A percentile compares a stretch with the other conserved stretches of the same genome.
Conservation (phyloP, 371 early-diverging fungal genomes). For the Vairimorpha ceranae region DNA sequence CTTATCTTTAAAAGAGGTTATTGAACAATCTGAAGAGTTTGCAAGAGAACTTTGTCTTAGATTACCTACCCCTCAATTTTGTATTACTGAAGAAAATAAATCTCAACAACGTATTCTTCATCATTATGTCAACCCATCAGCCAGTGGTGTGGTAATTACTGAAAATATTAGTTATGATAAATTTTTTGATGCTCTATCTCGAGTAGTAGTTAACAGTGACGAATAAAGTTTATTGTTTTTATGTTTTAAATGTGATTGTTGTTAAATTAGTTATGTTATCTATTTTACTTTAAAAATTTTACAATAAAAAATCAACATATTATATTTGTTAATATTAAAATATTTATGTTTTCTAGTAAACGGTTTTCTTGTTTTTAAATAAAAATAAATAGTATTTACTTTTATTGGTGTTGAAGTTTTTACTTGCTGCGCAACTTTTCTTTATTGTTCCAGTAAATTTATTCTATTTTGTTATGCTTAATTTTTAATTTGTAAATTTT, state of each 20-base stretch:
- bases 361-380: no score
- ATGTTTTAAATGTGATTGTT: neutral
- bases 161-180: constrained; percentile 64
- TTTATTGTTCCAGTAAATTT: no score
- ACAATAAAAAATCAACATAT: no score
- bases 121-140: constrained; percentile 93
- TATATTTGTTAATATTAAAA: no score
- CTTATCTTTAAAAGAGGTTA: constrained; percentile 75
- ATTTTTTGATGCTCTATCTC: constrained; percentile 61
- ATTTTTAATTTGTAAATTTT: no score
- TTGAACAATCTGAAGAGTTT: constrained; percentile 75
- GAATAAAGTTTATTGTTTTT: constrained; percentile 29
- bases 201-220: constrained; percentile 51
- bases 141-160: constrained; percentile 65
- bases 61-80: constrained; percentile 94
- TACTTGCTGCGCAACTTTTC: no score
- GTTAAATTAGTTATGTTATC: no score
- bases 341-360: no score
- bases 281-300: no score
- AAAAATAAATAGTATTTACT: no score
- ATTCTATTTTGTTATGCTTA: no score
- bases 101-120: constrained; percentile 97
- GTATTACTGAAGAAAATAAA: constrained; percentile 86
- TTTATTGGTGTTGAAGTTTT: no score
- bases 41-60: constrained; percentile 84